A percentile compares a stretch with the other conserved stretches of the same genome.
phyloP scores from a whole-genome alignment of 768 basidiomycete species.

The Phylloporus sp. region DNA sequence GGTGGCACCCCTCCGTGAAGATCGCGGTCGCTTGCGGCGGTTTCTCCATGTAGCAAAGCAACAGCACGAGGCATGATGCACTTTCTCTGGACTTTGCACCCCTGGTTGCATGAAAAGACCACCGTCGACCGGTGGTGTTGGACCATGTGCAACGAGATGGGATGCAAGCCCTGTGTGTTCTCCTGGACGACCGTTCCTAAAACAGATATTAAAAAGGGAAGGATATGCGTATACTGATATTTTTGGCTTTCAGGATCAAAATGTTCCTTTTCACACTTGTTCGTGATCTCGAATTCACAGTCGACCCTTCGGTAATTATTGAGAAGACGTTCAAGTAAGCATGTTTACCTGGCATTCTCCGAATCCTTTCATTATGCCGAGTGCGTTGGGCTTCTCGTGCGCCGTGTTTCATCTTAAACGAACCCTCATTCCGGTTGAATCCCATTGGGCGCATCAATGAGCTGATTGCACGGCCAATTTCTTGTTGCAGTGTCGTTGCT shows the following conservation, averaged over 20 bases:
- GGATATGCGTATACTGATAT: conserved; percentile 11
- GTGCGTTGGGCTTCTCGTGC: conserved; percentile 10
- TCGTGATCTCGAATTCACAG: conserved; percentile 52
- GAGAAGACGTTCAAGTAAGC: conserved; percentile 64
- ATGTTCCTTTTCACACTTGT: conserved; percentile 56
- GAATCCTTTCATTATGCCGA: conserved; percentile 22
- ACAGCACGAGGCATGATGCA: conserved; percentile 9
- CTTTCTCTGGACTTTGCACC: conserved; percentile 21
- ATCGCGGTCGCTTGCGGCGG: conserved; percentile 5
- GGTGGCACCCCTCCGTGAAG: conserved; percentile 6
- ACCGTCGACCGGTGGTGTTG: conserved; percentile 5
- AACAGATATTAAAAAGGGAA: not conserved
- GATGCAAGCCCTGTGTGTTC: not conserved
- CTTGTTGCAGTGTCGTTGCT: conserved; percentile 43
- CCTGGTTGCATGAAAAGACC: conserved; percentile 6
- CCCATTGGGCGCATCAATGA: conserved; percentile 5
- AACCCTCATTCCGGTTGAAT: conserved; percentile 4
- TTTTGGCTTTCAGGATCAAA: conserved; percentile 48
- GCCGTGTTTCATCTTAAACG: conserved; percentile 18
- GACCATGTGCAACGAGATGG: not conserved
- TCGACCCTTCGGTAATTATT: conserved; percentile 49
- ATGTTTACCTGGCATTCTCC: conserved; percentile 15
- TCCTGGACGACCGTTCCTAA: conserved; percentile 2
- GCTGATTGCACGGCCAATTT: conserved; percentile 14
- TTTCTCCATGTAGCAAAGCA: conserved; percentile 1